Percentiles rank a stretch among this genome's conserved stretches.
Conservation (phyloP, 164 flowering plant species). For the Magnolia officinalis region DNA sequence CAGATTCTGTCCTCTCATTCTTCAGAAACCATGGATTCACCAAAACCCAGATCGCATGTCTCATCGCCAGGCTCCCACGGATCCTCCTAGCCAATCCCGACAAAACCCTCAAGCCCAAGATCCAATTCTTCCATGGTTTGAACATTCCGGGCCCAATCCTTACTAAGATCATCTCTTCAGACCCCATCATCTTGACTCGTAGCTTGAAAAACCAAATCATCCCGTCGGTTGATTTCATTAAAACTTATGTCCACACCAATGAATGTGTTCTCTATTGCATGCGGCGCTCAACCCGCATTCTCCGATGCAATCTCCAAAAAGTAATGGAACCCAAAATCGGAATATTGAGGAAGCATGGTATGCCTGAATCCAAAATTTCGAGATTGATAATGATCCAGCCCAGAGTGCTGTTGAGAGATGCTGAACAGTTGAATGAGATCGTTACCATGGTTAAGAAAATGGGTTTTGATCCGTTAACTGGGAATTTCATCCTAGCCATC, state of each 20-base stretch:
- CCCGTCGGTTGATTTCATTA: not conserved
- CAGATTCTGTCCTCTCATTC: not conserved
- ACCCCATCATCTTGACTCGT: not conserved
- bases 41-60: not conserved
- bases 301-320: not conserved
- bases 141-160: not conserved
- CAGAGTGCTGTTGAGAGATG: not conserved
- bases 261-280: not conserved
- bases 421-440: conserved; percentile 2
- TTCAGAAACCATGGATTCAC: not conserved
- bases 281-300: not conserved
- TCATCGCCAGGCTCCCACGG: not conserved
- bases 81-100: not conserved
- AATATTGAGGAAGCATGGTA: not conserved
- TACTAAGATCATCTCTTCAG: not conserved
- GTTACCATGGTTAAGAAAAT: not conserved
- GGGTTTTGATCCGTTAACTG: not conserved
- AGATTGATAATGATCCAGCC: not conserved
- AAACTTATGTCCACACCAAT: not conserved
- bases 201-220: not conserved
- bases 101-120: not conserved
- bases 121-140: not conserved
- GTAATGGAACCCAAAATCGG: not conserved
- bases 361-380: not conserved
- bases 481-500: not conserved